A percentile compares a stretch with the other conserved stretches of the same genome.
phyloP scores from a whole-genome alignment of 164 flowering plant species.

The Magnolia kwangsiensis region DNA sequence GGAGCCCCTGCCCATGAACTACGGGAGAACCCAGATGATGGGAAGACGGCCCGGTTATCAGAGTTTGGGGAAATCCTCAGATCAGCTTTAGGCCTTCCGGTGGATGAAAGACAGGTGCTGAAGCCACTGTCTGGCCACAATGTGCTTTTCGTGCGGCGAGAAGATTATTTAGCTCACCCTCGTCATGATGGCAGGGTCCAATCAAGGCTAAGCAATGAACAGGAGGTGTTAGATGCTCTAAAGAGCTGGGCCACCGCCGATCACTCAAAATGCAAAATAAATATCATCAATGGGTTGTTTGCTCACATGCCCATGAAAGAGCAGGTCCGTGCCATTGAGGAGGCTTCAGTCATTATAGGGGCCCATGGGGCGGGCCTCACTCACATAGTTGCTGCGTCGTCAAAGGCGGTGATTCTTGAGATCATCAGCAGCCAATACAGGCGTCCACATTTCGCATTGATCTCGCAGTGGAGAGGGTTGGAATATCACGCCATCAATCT shows the following conservation, averaged over 20 bases:
- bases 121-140: constrained; percentile 40
- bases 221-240: constrained; percentile 75
- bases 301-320: constrained; percentile 96
- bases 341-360: constrained; percentile 90
- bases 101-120: constrained; percentile 33
- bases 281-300: constrained; percentile 81
- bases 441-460: constrained; percentile 84
- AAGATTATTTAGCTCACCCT: constrained; percentile 96
- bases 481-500: constrained; percentile 78
- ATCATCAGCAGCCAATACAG: constrained; percentile 71
- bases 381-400: constrained; percentile 74
- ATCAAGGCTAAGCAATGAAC: constrained; percentile 85
- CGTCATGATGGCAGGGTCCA: constrained; percentile 83
- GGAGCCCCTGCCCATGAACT: constrained; percentile 72
- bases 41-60: constrained; percentile 74
- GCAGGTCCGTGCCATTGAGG: constrained; percentile 82
- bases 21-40: constrained; percentile 61
- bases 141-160: constrained; percentile 87
- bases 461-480: constrained; percentile 85
- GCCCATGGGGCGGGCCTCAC: constrained; percentile 99
- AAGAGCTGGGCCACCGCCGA: constrained; percentile 49
- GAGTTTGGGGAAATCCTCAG: constrained; percentile 96
- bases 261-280: constrained; percentile 46
- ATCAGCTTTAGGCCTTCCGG: constrained; percentile 72
- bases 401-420: constrained; percentile 72